A percentile compares a stretch with the other conserved stretches of the same genome.
Evolutionary conservation across 495 filamentous ascomycete genomes (phyloP).

Genomic region (Podospora sp.): DNA sequence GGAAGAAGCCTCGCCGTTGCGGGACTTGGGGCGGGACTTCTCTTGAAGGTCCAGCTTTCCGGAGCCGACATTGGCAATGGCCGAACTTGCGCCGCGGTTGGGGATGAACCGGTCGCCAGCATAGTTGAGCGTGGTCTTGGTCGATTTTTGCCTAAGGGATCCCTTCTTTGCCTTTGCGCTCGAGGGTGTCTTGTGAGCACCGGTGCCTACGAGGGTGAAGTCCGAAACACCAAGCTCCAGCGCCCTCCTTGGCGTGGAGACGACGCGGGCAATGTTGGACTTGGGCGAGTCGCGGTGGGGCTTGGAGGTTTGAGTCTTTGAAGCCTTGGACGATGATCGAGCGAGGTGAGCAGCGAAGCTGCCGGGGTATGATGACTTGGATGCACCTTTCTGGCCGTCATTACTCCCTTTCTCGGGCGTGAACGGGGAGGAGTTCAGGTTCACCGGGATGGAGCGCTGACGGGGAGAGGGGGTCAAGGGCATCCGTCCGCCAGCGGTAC

Average conservation of each 20-base stretch:
- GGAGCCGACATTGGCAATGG: constrained; percentile 76
- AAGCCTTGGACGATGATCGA: constrained; percentile 60
- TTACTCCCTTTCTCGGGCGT: constrained; percentile 67
- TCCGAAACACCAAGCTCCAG: constrained; percentile 94
- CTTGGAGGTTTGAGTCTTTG: constrained; percentile 57
- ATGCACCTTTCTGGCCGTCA: constrained; percentile 53
- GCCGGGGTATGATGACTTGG: constrained; percentile 70
- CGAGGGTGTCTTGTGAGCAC: constrained; percentile 69
- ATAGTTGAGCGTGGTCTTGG: constrained; percentile 81
- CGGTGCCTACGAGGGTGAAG: constrained; percentile 84
- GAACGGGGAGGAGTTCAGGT: constrained; percentile 69
- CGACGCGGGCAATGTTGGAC: constrained; percentile 82
- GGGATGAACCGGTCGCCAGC: constrained; percentile 96
- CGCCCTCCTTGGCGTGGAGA: constrained; percentile 68
- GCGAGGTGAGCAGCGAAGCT: constrained; percentile 76
- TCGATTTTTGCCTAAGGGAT: constrained; percentile 63
- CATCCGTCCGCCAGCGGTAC: constrained; percentile 91
- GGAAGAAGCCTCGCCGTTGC: constrained; percentile 56
- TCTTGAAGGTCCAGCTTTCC: constrained; percentile 73
- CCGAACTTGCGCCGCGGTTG: constrained; percentile 86
- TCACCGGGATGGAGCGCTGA: constrained; percentile 48
- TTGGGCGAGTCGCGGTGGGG: constrained; percentile 80
- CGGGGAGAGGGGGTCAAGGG: constrained; percentile 91
- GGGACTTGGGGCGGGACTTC: constrained; percentile 68
- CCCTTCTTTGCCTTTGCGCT: constrained; percentile 66